These are phyloP conservation scores for Candida coquimbonensis DNA, from an alignment of 805 yeast genomes.

Conservation along the genomic window DNA sequence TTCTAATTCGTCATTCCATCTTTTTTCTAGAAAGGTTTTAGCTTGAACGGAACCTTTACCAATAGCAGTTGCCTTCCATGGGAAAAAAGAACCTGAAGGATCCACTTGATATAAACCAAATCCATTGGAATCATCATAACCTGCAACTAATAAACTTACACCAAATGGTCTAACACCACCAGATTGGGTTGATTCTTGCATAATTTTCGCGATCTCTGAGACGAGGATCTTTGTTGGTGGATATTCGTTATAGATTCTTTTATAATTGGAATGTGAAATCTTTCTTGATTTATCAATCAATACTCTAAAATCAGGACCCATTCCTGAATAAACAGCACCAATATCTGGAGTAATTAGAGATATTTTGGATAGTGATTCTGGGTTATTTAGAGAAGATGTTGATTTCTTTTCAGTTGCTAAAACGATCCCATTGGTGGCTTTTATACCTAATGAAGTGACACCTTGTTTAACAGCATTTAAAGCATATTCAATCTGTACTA, in stretches of 20 bases:
- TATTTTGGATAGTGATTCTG: conserved; percentile 71
- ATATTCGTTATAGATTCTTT: conserved; percentile 89
- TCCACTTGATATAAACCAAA: conserved; percentile 92
- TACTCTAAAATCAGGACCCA: conserved; percentile 98
- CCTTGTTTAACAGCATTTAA: conserved; percentile 97
- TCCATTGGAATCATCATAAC: conserved; percentile 70
- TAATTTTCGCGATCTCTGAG: conserved; percentile 88
- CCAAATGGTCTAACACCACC: conserved; percentile 99
- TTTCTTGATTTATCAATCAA: conserved; percentile 90
- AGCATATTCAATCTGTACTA: conserved; percentile 97
- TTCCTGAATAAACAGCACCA: conserved; percentile 95
- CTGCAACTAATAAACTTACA: conserved; percentile 89
- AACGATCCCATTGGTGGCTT: conserved; percentile 92
- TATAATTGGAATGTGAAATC: conserved; percentile 86
- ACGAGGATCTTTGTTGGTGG: conserved; percentile 95
- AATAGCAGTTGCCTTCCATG: conserved; percentile 99
- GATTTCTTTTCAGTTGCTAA: conserved; percentile 94
- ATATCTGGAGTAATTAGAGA: conserved; percentile 87
- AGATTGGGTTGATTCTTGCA: conserved; percentile 98
- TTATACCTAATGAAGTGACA: conserved; percentile 91
- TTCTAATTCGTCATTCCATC: conserved; percentile 97
- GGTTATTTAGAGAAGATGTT: conserved; percentile 66
- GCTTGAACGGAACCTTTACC: conserved; percentile 97
- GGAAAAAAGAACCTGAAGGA: conserved; percentile 96
- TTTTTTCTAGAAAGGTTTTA: conserved; percentile 91